phyloP scores from a whole-genome alignment of 2,329 filamentous ascomycete species.

The Cadophora sp. region DNA sequence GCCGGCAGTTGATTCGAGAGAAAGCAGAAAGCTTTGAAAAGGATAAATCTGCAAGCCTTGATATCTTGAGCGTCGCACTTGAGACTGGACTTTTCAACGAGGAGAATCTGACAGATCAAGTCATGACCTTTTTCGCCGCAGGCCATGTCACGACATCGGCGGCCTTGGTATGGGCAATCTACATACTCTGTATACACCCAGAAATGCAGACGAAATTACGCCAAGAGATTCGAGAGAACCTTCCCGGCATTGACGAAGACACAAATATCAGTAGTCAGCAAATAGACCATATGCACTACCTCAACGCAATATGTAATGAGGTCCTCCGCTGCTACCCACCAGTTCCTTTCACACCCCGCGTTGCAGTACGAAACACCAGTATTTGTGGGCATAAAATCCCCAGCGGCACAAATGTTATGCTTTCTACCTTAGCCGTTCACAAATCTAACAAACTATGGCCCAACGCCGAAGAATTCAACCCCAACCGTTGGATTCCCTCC shows the following conservation, averaged over 20 bases:
- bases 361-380: conserved; percentile 65
- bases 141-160: conserved; percentile 65
- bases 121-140: conserved; percentile 85
- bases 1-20: too few species aligned
- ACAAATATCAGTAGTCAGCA: conserved; percentile 56
- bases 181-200: conserved; percentile 68
- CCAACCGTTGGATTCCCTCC: conserved; percentile 80
- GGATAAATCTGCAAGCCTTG: too few species aligned
- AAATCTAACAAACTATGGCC: conserved; percentile 35
- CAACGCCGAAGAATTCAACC: conserved; percentile 75
- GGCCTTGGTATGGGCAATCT: conserved; percentile 73
- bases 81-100: conserved; percentile 73
- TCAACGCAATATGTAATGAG: conserved; percentile 78
- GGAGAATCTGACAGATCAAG: conserved; percentile 78
- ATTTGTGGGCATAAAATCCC: conserved; percentile 62
- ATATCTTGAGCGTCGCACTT: conserved; percentile 82
- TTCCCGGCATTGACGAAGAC: conserved; percentile 56
- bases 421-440: conserved; percentile 61
- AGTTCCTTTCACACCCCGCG: conserved; percentile 71
- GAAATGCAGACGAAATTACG: conserved; percentile 69
- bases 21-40: too few species aligned
- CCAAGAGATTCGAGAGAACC: conserved; percentile 65
- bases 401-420: conserved; percentile 73
- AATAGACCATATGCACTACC: conserved; percentile 66
- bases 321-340: conserved; percentile 73